These are phyloP conservation scores for Podaxis pistillaris DNA, from an alignment of 768 basidiomycete species.

Conservation along the genomic window DNA sequence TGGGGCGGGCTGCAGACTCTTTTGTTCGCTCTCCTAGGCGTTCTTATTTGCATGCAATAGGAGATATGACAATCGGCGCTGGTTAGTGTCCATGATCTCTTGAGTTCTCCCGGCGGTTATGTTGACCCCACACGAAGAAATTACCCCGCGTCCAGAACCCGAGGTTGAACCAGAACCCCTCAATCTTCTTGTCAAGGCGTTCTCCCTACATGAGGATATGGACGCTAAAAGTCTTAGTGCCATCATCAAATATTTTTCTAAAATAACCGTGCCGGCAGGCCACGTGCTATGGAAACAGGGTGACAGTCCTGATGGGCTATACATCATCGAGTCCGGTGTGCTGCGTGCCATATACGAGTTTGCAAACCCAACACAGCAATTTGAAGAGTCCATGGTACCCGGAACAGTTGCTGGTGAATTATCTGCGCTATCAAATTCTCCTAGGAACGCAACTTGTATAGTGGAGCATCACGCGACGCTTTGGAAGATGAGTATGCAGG, in stretches of 20 bases:
- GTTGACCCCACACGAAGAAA: slow-evolving; percentile 21
- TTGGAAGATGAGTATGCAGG: slow-evolving; percentile 73
- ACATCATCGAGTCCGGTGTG: slow-evolving; percentile 86
- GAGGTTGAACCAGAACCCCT: slow-evolving; percentile 57
- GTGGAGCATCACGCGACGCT: slow-evolving; percentile 74
- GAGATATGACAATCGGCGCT: slow-evolving; percentile 64
- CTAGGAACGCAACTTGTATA: slow-evolving; percentile 82
- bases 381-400: slow-evolving; percentile 92
- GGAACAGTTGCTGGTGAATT: slow-evolving; percentile 93
- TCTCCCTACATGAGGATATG: slow-evolving; percentile 68
- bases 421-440: slow-evolving; percentile 73
- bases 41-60: slow-evolving; percentile 67
- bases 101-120: not conserved
- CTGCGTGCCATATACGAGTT: slow-evolving; percentile 83
- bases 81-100: slow-evolving; percentile 33
- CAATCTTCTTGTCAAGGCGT: slow-evolving; percentile 74
- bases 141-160: slow-evolving; percentile 26
- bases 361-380: slow-evolving; percentile 58
- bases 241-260: slow-evolving; percentile 71
- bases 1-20: slow-evolving; percentile 40
- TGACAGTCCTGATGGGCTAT: slow-evolving; percentile 80
- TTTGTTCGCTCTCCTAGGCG: slow-evolving; percentile 65
- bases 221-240: slow-evolving; percentile 57
- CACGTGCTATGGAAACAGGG: slow-evolving; percentile 72
- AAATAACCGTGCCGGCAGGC: slow-evolving; percentile 53